phyloP scores from a whole-genome alignment of 2,329 filamentous ascomycete genomes.

The Helminthosporium solani region DNA sequence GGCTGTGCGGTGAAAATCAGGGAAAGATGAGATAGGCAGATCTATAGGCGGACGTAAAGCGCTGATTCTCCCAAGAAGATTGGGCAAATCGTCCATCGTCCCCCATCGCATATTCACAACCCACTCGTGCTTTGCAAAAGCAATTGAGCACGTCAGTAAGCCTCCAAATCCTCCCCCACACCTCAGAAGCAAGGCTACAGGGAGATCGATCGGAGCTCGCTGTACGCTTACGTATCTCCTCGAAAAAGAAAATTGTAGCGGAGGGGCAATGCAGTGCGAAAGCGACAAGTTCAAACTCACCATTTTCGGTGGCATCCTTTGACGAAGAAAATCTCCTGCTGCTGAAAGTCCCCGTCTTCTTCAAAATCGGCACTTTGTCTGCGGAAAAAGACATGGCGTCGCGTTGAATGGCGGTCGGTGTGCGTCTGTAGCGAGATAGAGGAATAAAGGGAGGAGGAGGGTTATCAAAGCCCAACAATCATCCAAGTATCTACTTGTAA shows the following conservation, averaged over 20 bases:
- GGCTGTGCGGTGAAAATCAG: neutral
- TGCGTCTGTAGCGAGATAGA: neutral
- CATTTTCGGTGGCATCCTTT: slow-evolving; percentile 40
- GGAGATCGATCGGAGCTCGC: neutral
- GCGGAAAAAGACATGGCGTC: slow-evolving; percentile 41
- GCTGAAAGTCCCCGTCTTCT: slow-evolving; percentile 24
- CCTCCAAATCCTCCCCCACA: neutral
- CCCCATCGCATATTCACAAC: neutral
- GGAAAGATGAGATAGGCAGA: too few relatives aligned
- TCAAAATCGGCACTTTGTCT: slow-evolving; percentile 34
- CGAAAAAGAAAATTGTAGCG: slow-evolving; percentile 9
- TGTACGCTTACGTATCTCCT: neutral
- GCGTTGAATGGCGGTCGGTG: slow-evolving; percentile 8
- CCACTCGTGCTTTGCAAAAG: neutral
- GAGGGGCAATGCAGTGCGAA: too few relatives aligned
- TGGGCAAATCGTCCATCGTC: slow-evolving; percentile 6
- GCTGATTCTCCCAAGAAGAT: neutral
- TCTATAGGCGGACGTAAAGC: too few relatives aligned
- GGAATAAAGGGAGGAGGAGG: too few relatives aligned
- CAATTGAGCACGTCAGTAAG: neutral
- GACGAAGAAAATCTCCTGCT: slow-evolving; percentile 38
- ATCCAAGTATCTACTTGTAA: too few relatives aligned
- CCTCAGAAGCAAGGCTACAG: neutral
- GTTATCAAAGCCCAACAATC: too few relatives aligned
- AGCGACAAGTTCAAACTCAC: slow-evolving; percentile 30